Base-by-base conservation (phyloP, 2,329 filamentous ascomycete genomes). In the Aspergillus japonicus region DNA sequence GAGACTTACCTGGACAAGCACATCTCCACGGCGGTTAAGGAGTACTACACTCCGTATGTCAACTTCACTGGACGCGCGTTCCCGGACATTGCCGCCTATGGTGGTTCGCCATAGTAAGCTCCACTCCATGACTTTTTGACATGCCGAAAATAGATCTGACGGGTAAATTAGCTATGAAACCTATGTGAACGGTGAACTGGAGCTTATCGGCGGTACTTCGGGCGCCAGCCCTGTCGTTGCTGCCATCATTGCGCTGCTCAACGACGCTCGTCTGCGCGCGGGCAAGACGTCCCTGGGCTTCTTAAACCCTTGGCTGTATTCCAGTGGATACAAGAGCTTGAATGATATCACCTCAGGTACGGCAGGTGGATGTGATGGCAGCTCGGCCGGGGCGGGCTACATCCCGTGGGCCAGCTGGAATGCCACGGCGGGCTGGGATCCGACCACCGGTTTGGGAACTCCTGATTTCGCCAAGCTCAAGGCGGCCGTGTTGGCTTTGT, bases 31-130 rank as follows among this genome's bases (percentile, higher is more conserved):
- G 21, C 47, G 2, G 71, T 69, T 85, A 73, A 72, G 75, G 68
- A 66, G 4, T 67, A 68, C 60, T 69, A 69, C 50, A 50, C 62
- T 76, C 80, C 16, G 79, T 87, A 66, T 82, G 78, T 73, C 79
- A 81, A 70, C 71, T 70, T 75, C n/a, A 68, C 68, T 3, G 83
- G 83, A 1, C 79, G 83, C 29, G 83, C 75, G 0, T 84, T 84
- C 68, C 83, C 83, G 0, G 83, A 86, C 68, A 79, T 90, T 23
- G 82, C 87, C 1, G 83, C 83, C 7, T 83, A 85, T 62, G 89
- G 87, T 23, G 66, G 69, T 51, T 61, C 62, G 10, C 69, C 79
- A 19, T 70, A 75, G 61, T 83, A 81, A 65, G 75, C 74, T 3
- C 70, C 81, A 75, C 71, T 16, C 1, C 10, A 2, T 19, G 31